Conservation (phyloP, 495 filamentous ascomycete genomes). For the Penicillium argentinense region DNA sequence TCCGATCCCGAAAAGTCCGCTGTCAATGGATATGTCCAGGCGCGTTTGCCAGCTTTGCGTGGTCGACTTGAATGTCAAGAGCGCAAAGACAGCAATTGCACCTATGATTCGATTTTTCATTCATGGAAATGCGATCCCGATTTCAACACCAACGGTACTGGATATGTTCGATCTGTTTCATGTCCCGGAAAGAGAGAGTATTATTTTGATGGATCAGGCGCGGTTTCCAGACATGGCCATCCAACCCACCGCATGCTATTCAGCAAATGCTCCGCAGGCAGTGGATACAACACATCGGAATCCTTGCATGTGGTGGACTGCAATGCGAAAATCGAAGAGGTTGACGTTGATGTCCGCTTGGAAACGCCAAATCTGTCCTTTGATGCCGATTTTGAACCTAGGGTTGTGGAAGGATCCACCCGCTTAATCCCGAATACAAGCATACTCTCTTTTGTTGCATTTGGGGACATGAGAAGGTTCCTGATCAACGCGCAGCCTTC, state of each 20-base stretch:
- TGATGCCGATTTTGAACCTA: neutral
- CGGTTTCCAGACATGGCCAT: neutral
- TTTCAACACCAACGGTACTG: too few relatives aligned
- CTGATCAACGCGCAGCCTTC: too few relatives aligned
- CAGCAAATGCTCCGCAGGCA: neutral
- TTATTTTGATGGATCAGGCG: too few relatives aligned
- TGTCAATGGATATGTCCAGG: neutral
- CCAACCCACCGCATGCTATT: neutral
- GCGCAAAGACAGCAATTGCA: neutral
- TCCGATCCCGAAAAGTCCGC: neutral
- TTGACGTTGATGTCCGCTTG: neutral
- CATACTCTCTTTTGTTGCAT: neutral
- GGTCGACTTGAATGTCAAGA: neutral
- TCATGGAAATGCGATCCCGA: too few relatives aligned
- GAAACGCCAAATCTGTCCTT: neutral
- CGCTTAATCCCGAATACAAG: neutral
- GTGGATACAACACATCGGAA: neutral
- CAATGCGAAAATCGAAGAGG: conserved; percentile 2
- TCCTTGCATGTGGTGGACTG: neutral
- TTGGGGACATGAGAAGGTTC: neutral
- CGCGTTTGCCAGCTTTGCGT: neutral
- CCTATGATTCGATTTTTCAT: too few relatives aligned
- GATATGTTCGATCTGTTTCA: too few relatives aligned
- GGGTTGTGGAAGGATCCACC: neutral
- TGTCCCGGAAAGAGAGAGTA: too few relatives aligned